Evolutionary conservation across 768 basidiomycete species (phyloP).

Genomic region (Candolleomyces efflorescens): DNA sequence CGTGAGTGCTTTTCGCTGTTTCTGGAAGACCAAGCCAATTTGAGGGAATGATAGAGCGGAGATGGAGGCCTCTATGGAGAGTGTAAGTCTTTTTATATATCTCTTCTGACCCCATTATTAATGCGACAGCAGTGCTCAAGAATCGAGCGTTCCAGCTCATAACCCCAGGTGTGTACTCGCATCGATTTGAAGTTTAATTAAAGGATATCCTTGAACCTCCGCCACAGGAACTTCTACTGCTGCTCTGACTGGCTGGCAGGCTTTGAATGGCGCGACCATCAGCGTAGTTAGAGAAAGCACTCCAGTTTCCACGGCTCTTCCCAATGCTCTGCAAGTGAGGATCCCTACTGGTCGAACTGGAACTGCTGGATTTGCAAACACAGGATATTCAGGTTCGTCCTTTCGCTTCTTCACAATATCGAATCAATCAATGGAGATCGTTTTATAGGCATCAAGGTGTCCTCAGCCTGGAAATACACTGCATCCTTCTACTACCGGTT

Average conservation of each 20-base stretch:
- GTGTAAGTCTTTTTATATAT: conserved; percentile 26
- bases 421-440: background rate
- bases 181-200: background rate
- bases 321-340: conserved; percentile 53
- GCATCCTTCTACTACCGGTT: conserved; percentile 61
- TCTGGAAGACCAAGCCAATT: background rate
- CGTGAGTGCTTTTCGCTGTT: conserved; percentile 19
- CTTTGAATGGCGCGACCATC: conserved; percentile 43
- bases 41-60: conserved; percentile 40
- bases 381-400: conserved; percentile 49
- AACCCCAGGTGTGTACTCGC: conserved; percentile 31
- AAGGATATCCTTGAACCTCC: too few species aligned
- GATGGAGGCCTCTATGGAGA: conserved; percentile 70
- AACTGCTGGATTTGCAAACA: conserved; percentile 51
- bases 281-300: conserved; percentile 45
- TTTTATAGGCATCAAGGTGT: conserved; percentile 48
- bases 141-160: conserved; percentile 69
- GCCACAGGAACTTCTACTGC: conserved; percentile 34
- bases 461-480: conserved; percentile 47
- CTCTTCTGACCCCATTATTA: background rate
- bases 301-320: conserved; percentile 55
- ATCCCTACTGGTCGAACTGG: conserved; percentile 38
- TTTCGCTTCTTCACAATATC: background rate
- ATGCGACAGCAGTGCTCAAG: conserved; percentile 44
- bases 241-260: conserved; percentile 50